phyloP scores from a whole-genome alignment of 225 moss, liverwort and hornwort genomes.

The Climacium dendroides region DNA sequence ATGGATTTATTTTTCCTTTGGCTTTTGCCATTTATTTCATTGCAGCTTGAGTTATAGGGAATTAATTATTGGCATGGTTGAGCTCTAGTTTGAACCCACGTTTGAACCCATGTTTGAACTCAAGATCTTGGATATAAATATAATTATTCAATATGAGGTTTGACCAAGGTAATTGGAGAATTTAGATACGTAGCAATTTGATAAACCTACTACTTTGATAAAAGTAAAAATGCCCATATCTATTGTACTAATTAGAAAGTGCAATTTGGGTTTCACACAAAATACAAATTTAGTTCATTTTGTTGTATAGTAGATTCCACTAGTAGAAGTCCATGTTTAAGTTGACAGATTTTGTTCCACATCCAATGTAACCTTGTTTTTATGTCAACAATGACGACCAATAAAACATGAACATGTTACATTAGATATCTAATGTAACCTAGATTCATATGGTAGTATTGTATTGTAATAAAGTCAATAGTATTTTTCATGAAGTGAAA shows the following conservation, averaged over 20 bases:
- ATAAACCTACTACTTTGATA: not conserved
- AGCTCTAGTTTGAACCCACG: rapidly evolving
- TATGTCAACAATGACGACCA: too few species aligned
- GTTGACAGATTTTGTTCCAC: too few species aligned
- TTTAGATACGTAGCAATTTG: not conserved
- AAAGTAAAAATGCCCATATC: not conserved
- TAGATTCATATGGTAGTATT: not conserved
- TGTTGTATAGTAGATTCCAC: too few species aligned
- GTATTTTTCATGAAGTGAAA: not conserved
- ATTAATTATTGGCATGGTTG: not conserved
- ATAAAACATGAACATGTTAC: too few species aligned
- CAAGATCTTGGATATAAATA: not conserved
- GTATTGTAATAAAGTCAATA: not conserved
- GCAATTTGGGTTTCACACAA: too few species aligned
- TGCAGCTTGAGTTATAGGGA: not conserved
- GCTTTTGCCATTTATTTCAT: rapidly evolving
- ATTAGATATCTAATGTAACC: too few species aligned
- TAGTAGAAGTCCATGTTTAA: too few species aligned
- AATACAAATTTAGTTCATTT: too few species aligned
- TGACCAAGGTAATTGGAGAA: not conserved
- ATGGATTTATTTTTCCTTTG: not conserved
- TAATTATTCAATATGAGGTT: not conserved
- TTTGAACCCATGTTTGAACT: rapidly evolving
- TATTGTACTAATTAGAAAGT: too few species aligned
- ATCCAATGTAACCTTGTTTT: too few species aligned